Evolutionary conservation across 257 asterid genomes (phyloP).

Genomic region (Petunia axillaris): DNA sequence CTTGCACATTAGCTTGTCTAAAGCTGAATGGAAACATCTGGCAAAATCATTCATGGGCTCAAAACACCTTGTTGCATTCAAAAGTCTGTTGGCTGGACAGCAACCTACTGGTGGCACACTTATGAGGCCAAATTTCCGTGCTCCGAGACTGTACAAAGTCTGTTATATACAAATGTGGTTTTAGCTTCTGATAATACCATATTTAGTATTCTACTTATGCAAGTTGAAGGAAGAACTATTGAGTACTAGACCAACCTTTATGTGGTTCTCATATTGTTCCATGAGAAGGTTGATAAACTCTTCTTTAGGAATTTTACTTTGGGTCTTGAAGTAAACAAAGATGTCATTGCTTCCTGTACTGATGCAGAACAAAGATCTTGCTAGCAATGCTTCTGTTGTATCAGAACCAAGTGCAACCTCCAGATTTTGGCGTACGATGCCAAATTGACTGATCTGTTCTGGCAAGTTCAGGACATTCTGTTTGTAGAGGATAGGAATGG

Average conservation of each 20-base stretch:
- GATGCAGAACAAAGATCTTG: conserved; percentile 59
- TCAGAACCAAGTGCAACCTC: conserved; percentile 39
- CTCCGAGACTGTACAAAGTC: conserved; percentile 69
- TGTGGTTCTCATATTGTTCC: conserved; percentile 48
- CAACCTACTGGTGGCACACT: conserved; percentile 74
- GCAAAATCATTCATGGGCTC: conserved; percentile 56
- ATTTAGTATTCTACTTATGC: not conserved
- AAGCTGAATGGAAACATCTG: conserved; percentile 47
- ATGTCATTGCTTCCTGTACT: conserved; percentile 77
- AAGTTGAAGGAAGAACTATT: not conserved
- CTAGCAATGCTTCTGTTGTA: conserved; percentile 43
- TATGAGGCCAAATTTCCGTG: conserved; percentile 68
- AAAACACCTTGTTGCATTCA: conserved; percentile 53
- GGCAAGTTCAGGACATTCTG: conserved; percentile 63
- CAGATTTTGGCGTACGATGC: conserved; percentile 41
- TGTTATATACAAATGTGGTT: conserved; percentile 17
- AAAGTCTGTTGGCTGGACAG: conserved; percentile 63
- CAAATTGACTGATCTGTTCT: conserved; percentile 63
- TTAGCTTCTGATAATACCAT: not conserved
- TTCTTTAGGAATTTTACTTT: conserved; percentile 33
- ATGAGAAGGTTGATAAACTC: conserved; percentile 44
- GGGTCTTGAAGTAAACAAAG: conserved; percentile 54
- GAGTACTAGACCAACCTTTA: conserved; percentile 41
- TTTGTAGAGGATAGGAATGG: not conserved
- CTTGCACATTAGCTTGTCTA: conserved; percentile 40